These are phyloP conservation scores for Xylaria polymorpha DNA, from an alignment of 2,329 filamentous ascomycete species.

Conservation along the genomic window DNA sequence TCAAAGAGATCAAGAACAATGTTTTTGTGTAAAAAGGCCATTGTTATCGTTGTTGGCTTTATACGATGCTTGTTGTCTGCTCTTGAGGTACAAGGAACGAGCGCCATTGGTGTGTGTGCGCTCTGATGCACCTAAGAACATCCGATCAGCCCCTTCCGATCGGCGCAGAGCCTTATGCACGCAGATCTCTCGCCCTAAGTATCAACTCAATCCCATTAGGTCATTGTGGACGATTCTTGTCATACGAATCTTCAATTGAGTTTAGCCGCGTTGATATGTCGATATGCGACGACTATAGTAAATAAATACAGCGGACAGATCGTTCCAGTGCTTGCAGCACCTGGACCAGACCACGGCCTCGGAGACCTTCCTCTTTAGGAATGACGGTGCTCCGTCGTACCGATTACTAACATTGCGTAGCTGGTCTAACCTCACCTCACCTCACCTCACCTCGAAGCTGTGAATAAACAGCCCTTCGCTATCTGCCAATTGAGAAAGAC, in stretches of 20 bases:
- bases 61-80: background rate
- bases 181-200: background rate
- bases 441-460: constrained; percentile 6
- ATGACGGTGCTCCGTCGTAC: background rate
- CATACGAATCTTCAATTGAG: background rate
- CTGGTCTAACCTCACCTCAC: constrained; percentile 8
- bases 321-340: background rate
- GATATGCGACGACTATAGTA: background rate
- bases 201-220: background rate
- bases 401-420: constrained; percentile 15
- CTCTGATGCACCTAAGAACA: background rate
- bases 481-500: constrained; percentile 16
- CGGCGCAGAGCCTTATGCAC: background rate
- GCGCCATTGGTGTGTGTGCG: background rate
- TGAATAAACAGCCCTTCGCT: background rate
- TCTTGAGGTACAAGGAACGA: background rate
- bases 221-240: background rate
- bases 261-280: background rate
- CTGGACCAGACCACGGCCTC: background rate
- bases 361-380: constrained; percentile 36
- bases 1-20: background rate
- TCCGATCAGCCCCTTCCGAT: background rate
- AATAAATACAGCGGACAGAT: background rate
- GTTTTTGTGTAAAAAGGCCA: background rate
- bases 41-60: background rate